phyloP scores from a whole-genome alignment of 2,329 filamentous ascomycete species.

The Arachnomyces sp. region DNA sequence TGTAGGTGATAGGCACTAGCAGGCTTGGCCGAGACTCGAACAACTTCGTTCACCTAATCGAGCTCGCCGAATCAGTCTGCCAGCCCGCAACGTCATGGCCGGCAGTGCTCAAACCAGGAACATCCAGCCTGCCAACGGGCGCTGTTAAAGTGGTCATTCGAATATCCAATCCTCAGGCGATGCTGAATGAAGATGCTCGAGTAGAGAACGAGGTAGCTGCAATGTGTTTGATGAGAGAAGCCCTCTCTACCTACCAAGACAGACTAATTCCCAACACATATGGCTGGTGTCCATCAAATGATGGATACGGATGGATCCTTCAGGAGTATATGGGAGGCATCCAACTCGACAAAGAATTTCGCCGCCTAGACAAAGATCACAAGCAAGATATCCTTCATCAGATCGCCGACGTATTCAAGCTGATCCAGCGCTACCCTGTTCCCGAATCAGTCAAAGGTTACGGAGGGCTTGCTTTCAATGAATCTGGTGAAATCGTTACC shows the following conservation, averaged over 20 bases:
- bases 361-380: slow-evolving; percentile 15
- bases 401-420: slow-evolving; percentile 25
- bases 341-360: slow-evolving; percentile 17
- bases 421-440: slow-evolving; percentile 24
- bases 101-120: too few relatives aligned
- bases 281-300: slow-evolving; percentile 20
- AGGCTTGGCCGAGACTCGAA: too few relatives aligned
- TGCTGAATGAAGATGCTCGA: slow-evolving; percentile 16
- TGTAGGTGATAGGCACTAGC: too few relatives aligned
- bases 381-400: slow-evolving; percentile 23
- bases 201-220: slow-evolving; percentile 29
- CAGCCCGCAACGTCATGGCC: too few relatives aligned
- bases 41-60: too few relatives aligned
- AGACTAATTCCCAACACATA: slow-evolving; percentile 25
- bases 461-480: slow-evolving; percentile 28
- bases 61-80: too few relatives aligned
- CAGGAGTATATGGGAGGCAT: slow-evolving; percentile 26
- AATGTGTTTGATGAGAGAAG: slow-evolving; percentile 22
- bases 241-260: slow-evolving; percentile 15
- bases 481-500: slow-evolving; percentile 22
- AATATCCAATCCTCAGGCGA: too few relatives aligned
- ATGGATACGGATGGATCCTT: slow-evolving; percentile 22
- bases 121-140: too few relatives aligned
- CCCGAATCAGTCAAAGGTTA: slow-evolving; percentile 22
- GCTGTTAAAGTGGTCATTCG: too few relatives aligned